These are phyloP conservation scores for Penium margaritaceum DNA, from an alignment of 139 green algal species.

Conservation along the genomic window DNA sequence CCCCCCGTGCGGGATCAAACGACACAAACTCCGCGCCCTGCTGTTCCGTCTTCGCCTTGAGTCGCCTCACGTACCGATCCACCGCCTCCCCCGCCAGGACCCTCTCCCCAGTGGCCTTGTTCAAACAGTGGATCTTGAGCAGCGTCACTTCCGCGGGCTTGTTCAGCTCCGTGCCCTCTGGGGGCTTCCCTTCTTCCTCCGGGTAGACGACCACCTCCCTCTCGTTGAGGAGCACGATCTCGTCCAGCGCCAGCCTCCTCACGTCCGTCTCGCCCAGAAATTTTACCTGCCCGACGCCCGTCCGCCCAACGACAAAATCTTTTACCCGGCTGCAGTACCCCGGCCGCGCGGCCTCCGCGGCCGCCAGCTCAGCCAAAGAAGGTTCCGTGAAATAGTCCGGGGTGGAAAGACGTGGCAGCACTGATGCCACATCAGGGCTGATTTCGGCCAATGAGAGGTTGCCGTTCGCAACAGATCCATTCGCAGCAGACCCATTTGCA, in stretches of 20 bases:
- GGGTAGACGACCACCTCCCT: constrained; percentile 67
- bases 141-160: constrained; percentile 69
- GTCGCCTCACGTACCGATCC: constrained; percentile 51
- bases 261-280: constrained; percentile 78
- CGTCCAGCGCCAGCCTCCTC: constrained; percentile 60
- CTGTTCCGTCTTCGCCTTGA: constrained; percentile 53
- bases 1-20: constrained; percentile 64
- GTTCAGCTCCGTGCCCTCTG: constrained; percentile 74
- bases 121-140: constrained; percentile 48
- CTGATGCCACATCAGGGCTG: no score
- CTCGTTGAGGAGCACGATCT: constrained; percentile 59
- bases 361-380: constrained; percentile 54
- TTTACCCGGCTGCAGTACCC: constrained; percentile 47
- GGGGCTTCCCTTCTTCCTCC: constrained; percentile 62
- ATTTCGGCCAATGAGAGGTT: no score
- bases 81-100: constrained; percentile 46
- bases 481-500: no score
- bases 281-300: constrained; percentile 61
- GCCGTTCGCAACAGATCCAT: no score
- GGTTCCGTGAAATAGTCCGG: constrained; percentile 62
- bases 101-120: constrained; percentile 52
- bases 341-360: constrained; percentile 55
- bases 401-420: no score
- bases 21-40: constrained; percentile 70
- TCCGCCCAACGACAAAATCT: constrained; percentile 65